These are phyloP conservation scores for Penicillium sp. DNA, from an alignment of 2,329 filamentous ascomycete species.

Conservation along the genomic window DNA sequence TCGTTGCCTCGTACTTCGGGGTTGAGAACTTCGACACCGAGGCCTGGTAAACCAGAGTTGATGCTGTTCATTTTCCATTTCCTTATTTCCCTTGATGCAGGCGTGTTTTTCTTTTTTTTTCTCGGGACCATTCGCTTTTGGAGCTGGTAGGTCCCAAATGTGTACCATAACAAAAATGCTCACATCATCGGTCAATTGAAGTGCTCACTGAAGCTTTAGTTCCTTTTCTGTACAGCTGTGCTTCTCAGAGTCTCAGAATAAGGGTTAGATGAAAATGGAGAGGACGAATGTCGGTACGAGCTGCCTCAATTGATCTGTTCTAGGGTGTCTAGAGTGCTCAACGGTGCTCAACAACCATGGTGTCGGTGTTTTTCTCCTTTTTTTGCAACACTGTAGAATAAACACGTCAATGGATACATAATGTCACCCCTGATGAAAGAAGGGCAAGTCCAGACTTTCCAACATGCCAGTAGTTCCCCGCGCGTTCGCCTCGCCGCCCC, in stretches of 20 bases:
- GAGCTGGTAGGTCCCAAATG: slow-evolving; percentile 8
- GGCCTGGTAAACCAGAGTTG: slow-evolving; percentile 18
- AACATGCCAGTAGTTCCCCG: no score
- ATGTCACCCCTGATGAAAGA: background rate
- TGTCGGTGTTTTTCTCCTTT: background rate
- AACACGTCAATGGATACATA: background rate
- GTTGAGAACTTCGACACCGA: slow-evolving; percentile 86
- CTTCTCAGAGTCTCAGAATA: background rate
- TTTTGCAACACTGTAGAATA: background rate
- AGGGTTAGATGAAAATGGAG: background rate
- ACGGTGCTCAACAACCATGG: background rate
- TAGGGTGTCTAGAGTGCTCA: background rate
- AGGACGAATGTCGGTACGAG: background rate
- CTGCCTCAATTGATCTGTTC: background rate
- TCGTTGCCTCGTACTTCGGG: slow-evolving; percentile 93
- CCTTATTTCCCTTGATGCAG: slow-evolving; percentile 10
- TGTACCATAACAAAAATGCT: slow-evolving; percentile 12
- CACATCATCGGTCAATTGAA: slow-evolving; percentile 1
- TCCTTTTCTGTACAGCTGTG: background rate
- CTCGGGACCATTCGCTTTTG: slow-evolving; percentile 4
- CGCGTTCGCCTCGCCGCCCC: no score
- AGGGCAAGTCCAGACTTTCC: background rate
- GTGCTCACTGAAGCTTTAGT: background rate
- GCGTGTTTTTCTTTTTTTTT: slow-evolving; percentile 6
- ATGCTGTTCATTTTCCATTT: background rate